Conservation (phyloP, 257 asterid genomes). For the Marsdenia floribunda region DNA sequence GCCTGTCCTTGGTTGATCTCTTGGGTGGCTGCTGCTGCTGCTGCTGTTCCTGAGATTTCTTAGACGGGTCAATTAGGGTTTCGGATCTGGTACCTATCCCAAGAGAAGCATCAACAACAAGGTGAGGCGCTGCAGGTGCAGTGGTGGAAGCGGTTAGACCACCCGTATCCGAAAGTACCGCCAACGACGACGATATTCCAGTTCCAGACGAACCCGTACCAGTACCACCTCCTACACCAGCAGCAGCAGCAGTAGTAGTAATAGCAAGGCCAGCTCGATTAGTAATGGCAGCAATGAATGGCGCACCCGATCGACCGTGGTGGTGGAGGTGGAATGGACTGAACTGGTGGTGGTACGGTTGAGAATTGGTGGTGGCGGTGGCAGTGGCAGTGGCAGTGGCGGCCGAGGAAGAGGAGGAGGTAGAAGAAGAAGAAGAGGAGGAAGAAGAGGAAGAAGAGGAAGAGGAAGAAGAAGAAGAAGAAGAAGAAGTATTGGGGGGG, state of each 20-base stretch:
- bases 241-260: neutral
- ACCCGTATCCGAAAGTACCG: conserved; percentile 26
- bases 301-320: conserved; percentile 13
- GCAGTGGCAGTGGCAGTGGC: neutral
- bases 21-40: conserved; percentile 34
- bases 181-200: conserved; percentile 25
- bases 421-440: neutral
- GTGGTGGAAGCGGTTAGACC: conserved; percentile 21
- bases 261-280: conserved; percentile 15
- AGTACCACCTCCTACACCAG: neutral
- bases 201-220: conserved; percentile 13
- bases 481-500: conserved; percentile 9
- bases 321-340: conserved; percentile 29
- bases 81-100: conserved; percentile 57
- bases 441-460: neutral
- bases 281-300: conserved; percentile 22
- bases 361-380: conserved; percentile 16
- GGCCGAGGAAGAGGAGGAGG: neutral
- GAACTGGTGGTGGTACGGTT: conserved; percentile 18
- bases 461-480: neutral
- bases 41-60: conserved; percentile 24
- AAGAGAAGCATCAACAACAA: conserved; percentile 54
- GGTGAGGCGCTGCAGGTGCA: conserved; percentile 18
- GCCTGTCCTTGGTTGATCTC: conserved; percentile 70
- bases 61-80: conserved; percentile 31